These are phyloP conservation scores for Fusarium brevicatenulatum DNA, from an alignment of 2,329 filamentous ascomycete genomes.

Conservation along the genomic window DNA sequence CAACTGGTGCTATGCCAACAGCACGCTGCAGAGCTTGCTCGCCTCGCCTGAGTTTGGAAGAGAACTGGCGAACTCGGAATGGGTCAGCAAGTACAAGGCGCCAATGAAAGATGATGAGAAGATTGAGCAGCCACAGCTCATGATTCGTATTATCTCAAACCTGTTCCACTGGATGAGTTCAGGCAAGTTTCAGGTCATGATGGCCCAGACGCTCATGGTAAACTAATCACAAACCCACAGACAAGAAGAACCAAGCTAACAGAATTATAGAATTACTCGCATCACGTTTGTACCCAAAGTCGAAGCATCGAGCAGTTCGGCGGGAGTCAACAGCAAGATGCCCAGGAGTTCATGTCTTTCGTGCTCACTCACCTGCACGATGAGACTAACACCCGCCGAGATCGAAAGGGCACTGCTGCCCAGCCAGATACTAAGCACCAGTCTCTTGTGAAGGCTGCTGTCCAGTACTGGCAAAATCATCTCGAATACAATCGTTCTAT, in stretches of 20 bases:
- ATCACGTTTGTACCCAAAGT: conserved; percentile 50
- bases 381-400: conserved; percentile 76
- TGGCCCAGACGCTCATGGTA: conserved; percentile 68
- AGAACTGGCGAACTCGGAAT: conserved; percentile 67
- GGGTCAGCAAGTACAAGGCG: conserved; percentile 73
- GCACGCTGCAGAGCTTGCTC: conserved; percentile 84
- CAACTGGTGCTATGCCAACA: conserved; percentile 92
- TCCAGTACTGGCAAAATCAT: conserved; percentile 79
- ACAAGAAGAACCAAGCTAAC: conserved; percentile 37
- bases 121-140: conserved; percentile 64
- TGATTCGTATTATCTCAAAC: conserved; percentile 69
- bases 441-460: conserved; percentile 65
- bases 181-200: conserved; percentile 61
- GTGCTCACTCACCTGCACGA: conserved; percentile 83
- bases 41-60: conserved; percentile 75
- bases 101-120: conserved; percentile 70
- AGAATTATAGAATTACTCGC: conserved; percentile 63
- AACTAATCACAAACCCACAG: conserved; percentile 36
- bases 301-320: conserved; percentile 65
- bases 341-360: conserved; percentile 89
- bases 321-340: conserved; percentile 84
- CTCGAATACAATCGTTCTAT: conserved; percentile 77
- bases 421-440: conserved; percentile 49
- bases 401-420: conserved; percentile 50
- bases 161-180: conserved; percentile 67